Evolutionary conservation across 1,139 yeast species (phyloP).

Genomic region (Ashbya aceris): DNA sequence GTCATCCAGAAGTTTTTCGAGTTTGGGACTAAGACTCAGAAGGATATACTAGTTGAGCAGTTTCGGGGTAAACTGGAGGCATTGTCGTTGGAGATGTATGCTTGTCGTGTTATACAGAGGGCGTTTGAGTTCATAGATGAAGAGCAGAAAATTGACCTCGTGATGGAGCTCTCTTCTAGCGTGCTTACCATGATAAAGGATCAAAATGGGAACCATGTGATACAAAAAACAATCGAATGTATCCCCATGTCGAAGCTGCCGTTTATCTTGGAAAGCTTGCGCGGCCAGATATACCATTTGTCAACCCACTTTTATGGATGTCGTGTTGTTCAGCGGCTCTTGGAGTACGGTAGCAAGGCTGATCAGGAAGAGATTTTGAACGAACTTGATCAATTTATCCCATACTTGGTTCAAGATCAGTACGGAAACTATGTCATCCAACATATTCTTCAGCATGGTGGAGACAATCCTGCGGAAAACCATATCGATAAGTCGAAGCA

Average conservation of each 20-base stretch:
- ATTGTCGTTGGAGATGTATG: constrained; percentile 89
- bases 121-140: constrained; percentile 70
- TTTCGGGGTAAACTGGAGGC: constrained; percentile 73
- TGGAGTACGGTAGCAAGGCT: constrained; percentile 54
- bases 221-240: constrained; percentile 86
- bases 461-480: constrained; percentile 24
- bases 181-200: constrained; percentile 80
- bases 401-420: constrained; percentile 83
- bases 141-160: constrained; percentile 61
- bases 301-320: constrained; percentile 97
- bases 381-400: constrained; percentile 67
- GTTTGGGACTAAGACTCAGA: constrained; percentile 64
- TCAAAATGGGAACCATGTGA: constrained; percentile 96
- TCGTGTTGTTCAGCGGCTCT: constrained; percentile 84
- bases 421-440: constrained; percentile 97
- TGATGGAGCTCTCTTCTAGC: constrained; percentile 61
- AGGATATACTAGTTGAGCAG: constrained; percentile 55
- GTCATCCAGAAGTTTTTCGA: constrained; percentile 94
- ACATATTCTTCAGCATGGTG: constrained; percentile 81
- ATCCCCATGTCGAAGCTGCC: constrained; percentile 65
- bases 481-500: constrained; percentile 37
- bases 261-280: constrained; percentile 66
- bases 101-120: constrained; percentile 93
- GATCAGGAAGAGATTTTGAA: constrained; percentile 59
- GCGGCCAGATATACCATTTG: constrained; percentile 73